Percentiles rank a stretch among this genome's conserved stretches.
Evolutionary conservation across 2,329 filamentous ascomycete genomes (phyloP).

Genomic region (Pseudocercospora pini-densiflorae): DNA sequence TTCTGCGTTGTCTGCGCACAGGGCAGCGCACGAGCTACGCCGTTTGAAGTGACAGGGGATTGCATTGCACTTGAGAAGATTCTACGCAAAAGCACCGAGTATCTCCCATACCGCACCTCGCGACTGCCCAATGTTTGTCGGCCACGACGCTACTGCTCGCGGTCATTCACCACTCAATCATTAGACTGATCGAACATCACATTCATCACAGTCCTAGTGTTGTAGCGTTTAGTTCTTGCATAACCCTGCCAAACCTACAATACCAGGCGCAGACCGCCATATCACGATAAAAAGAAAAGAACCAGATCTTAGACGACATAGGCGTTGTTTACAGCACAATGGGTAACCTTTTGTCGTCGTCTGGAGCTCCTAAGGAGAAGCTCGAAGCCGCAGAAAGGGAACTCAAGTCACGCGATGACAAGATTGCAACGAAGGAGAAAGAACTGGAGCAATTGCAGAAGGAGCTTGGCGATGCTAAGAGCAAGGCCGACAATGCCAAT

Average conservation of each 20-base stretch:
- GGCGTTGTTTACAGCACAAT: conserved; percentile 21
- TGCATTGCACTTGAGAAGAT: neutral
- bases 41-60: neutral
- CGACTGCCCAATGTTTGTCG: neutral
- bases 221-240: neutral
- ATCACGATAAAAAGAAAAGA: neutral
- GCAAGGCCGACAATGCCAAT: conserved; percentile 17
- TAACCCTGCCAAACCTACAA: conserved; percentile 1
- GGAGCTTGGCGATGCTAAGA: conserved; percentile 19
- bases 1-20: neutral
- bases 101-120: neutral
- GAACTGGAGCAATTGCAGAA: conserved; percentile 20
- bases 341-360: conserved; percentile 27
- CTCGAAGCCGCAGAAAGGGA: conserved; percentile 29
- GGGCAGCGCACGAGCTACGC: neutral
- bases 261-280: conserved; percentile 1
- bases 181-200: neutral
- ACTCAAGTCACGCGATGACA: conserved; percentile 24
- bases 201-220: neutral
- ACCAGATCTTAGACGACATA: neutral
- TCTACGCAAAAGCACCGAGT: neutral
- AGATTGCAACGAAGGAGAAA: conserved; percentile 20
- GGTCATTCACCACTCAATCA: neutral
- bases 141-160: neutral
- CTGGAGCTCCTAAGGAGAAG: conserved; percentile 26